Evolutionary conservation across 768 basidiomycete species (phyloP), one percentile per base, ranked within the genome.

Genomic region (Phlebiopsis gigantea): DNA sequence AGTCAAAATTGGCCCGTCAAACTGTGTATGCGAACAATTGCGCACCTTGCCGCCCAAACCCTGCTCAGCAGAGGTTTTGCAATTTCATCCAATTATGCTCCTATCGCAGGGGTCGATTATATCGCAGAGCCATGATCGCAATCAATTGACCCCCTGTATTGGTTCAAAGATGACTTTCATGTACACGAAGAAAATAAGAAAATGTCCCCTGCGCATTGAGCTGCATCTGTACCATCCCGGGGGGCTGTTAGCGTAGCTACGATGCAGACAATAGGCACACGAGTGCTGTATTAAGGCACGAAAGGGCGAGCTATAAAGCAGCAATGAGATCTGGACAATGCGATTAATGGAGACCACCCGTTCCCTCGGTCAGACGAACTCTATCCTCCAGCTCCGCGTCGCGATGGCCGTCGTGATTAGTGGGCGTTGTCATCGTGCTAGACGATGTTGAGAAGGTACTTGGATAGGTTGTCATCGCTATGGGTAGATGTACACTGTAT

Each of bases 401-500:
- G 31, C 14, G 14, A 34, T 14, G 31, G 6, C 31, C n/a, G n/a
- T n/a, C n/a, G n/a, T n/a, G 31, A 34, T 14, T 14, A 34, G 31
- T 34, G 31, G 14, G 31, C 31, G 31, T 14, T 14, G 14, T 34
- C 31, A 7, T 34, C 31, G 31, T 34, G 14, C 31, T 6, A 34
- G 31, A 34, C 7, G 31, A 34, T 6, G 31, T 34, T 7, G 31
- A 14, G 31, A 7, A 14, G 14, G 31, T 14, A 34, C 31, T 7
- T 6, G 7, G 14, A 14, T 14, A 34, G 31, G 31, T 7, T 34
- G 31, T 34, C 31, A 41, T 21, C 22, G 58, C 28, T 59, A 59
- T 59, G 58, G 58, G 58, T 59, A 59, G 55, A 59, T 59, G 58
- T 59, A 59, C 58, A 59, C 58, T 59, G 58, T 59, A 50, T 50